A percentile compares a stretch with the other conserved stretches of the same genome.
phyloP scores from a whole-genome alignment of 192 early-diverging fungal species.

The Obelidium mucronatum region DNA sequence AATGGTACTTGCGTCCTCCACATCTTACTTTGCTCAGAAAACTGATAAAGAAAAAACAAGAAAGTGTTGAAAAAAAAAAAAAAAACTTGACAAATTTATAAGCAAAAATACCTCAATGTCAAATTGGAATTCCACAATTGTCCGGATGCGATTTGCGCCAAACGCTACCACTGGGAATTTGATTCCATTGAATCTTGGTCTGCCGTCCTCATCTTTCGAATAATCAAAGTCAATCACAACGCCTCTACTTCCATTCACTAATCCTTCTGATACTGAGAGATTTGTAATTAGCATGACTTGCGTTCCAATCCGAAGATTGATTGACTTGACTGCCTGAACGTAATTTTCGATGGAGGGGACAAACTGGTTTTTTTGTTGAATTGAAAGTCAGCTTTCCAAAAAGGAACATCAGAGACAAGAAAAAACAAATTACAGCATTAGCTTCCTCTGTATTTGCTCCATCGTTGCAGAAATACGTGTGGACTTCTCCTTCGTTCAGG shows the following conservation, averaged over 20 bases:
- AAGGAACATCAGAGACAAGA: no score
- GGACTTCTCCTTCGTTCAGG: not conserved
- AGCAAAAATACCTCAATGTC: not conserved
- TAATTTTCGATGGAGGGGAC: not conserved
- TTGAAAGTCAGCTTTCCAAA: no score
- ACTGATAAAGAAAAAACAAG: not conserved
- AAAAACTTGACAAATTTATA: no score
- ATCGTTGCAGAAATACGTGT: slow-evolving; percentile 6
- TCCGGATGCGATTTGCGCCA: not conserved
- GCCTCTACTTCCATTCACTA: slow-evolving; percentile 33
- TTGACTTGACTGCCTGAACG: not conserved
- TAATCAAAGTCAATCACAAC: slow-evolving; percentile 35
- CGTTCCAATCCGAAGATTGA: slow-evolving; percentile 19
- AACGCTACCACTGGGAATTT: not conserved
- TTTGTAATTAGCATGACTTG: slow-evolving; percentile 37
- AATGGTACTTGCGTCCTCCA: not conserved
- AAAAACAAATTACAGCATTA: not conserved
- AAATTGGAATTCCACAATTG: not conserved
- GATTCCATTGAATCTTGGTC: not conserved
- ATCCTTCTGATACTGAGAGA: slow-evolving; percentile 7
- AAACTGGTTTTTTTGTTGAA: not conserved
- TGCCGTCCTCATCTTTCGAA: slow-evolving; percentile 2
- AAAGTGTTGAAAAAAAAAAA: no score
- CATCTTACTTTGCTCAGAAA: not conserved
- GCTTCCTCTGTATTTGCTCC: not conserved